These are phyloP conservation scores for Claviceps spartinae DNA, from an alignment of 2,329 filamentous ascomycete species.

Conservation along the genomic window DNA sequence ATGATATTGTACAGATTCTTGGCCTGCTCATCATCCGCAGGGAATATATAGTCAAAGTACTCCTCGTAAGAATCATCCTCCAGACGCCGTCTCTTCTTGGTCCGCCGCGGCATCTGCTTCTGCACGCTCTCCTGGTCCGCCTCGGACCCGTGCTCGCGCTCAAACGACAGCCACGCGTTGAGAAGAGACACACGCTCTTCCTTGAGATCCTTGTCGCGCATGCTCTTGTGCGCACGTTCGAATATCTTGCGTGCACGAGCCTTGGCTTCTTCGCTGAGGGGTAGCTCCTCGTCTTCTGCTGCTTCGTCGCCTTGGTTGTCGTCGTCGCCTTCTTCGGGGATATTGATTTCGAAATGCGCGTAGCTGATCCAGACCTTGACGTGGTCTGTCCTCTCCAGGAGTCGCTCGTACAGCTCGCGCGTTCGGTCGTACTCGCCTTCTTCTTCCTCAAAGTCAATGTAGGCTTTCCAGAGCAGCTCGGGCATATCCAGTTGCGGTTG, in stretches of 20 bases:
- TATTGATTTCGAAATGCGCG: conserved; percentile 94
- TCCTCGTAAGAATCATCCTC: conserved; percentile 90
- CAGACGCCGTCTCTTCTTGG: conserved; percentile 82
- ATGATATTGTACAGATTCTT: conserved; percentile 73
- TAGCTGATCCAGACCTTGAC: conserved; percentile 99
- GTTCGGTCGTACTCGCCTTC: conserved; percentile 82
- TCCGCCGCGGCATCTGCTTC: conserved; percentile 83
- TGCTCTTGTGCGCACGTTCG: conserved; percentile 67
- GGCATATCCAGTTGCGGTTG: conserved; percentile 90
- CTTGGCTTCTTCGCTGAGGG: conserved; percentile 73
- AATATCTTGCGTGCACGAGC: conserved; percentile 70
- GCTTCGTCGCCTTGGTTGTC: conserved; percentile 15
- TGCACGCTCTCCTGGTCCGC: conserved; percentile 72
- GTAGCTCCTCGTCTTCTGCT: conserved; percentile 47
- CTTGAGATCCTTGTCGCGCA: conserved; percentile 83
- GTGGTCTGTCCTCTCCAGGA: conserved; percentile 90
- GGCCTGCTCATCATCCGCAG: conserved; percentile 78
- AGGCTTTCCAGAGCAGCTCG: conserved; percentile 92
- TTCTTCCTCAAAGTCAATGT: conserved; percentile 97
- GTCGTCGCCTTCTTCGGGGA: conserved; percentile 58
- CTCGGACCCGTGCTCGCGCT: conserved; percentile 64
- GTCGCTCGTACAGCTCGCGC: conserved; percentile 71
- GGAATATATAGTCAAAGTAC: conserved; percentile 95
- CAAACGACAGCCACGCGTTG: conserved; percentile 85
- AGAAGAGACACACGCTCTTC: conserved; percentile 88